These are phyloP conservation scores for Colletotrichum neosansevieriae DNA, from an alignment of 2,329 filamentous ascomycete genomes.

Conservation along the genomic window DNA sequence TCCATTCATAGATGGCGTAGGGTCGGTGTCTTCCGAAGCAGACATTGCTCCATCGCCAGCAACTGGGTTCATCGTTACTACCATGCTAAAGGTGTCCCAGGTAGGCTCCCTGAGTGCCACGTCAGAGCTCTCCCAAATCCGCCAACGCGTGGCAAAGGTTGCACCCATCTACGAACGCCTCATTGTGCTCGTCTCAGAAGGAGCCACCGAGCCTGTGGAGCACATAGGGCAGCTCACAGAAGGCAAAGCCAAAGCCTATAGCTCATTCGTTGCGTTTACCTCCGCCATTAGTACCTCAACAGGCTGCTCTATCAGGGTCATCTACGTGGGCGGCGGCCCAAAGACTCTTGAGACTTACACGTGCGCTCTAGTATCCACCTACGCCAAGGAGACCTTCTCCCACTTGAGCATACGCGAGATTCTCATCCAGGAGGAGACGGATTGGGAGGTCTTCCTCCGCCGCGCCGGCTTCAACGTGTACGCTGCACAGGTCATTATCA, in stretches of 20 bases:
- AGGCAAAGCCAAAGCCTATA: slow-evolving; percentile 59
- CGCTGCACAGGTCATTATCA: slow-evolving; percentile 51
- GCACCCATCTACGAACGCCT: slow-evolving; percentile 74
- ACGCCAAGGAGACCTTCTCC: slow-evolving; percentile 44
- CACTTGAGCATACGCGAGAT: slow-evolving; percentile 46
- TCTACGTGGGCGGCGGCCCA: slow-evolving; percentile 64
- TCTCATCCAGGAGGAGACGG: slow-evolving; percentile 55
- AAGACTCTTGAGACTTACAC: slow-evolving; percentile 67
- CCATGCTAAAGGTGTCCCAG: slow-evolving; percentile 79
- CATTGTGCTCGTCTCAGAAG: slow-evolving; percentile 75
- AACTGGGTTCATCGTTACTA: slow-evolving; percentile 77
- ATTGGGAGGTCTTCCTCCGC: slow-evolving; percentile 54
- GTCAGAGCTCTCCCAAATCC: slow-evolving; percentile 57
- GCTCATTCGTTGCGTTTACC: slow-evolving; percentile 64
- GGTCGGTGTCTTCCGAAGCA: slow-evolving; percentile 63
- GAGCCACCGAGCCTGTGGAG: slow-evolving; percentile 55
- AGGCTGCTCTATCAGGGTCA: slow-evolving; percentile 50
- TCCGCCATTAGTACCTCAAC: slow-evolving; percentile 50
- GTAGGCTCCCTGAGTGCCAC: slow-evolving; percentile 69
- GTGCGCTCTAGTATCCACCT: slow-evolving; percentile 62
- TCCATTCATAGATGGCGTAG: slow-evolving; percentile 43
- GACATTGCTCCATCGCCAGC: slow-evolving; percentile 79
- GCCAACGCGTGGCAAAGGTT: slow-evolving; percentile 65
- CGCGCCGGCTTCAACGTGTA: slow-evolving; percentile 52
- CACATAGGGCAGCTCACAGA: slow-evolving; percentile 51